Conservation (phyloP, 495 filamentous ascomycete genomes). For the Neohortaea acidophila region DNA sequence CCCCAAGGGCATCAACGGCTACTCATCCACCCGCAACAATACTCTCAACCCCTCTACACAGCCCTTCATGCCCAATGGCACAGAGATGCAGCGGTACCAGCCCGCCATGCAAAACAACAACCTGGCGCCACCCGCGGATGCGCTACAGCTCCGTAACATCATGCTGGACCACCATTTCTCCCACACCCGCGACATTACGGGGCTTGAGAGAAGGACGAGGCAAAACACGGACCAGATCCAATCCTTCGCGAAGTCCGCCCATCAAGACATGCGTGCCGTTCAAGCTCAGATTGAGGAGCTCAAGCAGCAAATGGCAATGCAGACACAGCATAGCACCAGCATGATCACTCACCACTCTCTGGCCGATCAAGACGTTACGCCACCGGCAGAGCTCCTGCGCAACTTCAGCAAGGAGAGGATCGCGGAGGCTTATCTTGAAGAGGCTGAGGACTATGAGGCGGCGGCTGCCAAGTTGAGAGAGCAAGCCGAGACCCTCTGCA, state of each 20-base stretch:
- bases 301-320: neutral
- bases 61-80: conserved; percentile 6
- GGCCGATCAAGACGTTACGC: neutral
- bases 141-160: conserved; percentile 4
- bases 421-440: conserved; percentile 3
- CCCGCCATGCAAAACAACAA: neutral
- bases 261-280: conserved; percentile 1
- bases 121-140: neutral
- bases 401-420: conserved; percentile 1
- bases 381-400: conserved; percentile 1
- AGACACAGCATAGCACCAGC: neutral
- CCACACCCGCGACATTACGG: conserved; percentile 4
- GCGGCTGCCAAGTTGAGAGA: conserved; percentile 5
- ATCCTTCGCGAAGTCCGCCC: neutral
- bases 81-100: conserved; percentile 3
- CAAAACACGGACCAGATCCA: conserved; percentile 1
- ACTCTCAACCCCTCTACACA: conserved; percentile 6
- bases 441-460: conserved; percentile 8
- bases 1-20: no score
- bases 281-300: conserved; percentile 6
- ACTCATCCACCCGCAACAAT: no score
- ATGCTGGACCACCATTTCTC: conserved; percentile 3
- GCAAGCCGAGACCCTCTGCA: neutral
- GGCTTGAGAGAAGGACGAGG: conserved; percentile 1
- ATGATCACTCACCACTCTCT: neutral